Conservation (phyloP, 768 basidiomycete genomes). For the Podaxis sp. region DNA sequence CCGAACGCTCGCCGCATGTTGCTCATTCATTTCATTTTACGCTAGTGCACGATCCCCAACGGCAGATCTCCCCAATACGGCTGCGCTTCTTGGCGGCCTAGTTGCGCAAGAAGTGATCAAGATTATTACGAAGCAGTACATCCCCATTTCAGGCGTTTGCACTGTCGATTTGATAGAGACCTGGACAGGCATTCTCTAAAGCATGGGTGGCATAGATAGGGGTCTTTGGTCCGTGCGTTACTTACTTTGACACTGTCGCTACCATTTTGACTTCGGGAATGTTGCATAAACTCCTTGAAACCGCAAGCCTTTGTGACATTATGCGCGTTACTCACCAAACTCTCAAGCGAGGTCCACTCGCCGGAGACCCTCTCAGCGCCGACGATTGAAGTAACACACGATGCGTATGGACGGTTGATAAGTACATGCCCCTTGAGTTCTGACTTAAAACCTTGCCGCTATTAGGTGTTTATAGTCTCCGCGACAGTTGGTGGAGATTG, state of each 20-base stretch:
- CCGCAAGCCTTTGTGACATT: neutral
- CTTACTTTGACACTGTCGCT: neutral
- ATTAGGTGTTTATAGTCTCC: neutral
- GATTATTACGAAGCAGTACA: conserved; percentile 93
- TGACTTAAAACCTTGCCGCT: neutral
- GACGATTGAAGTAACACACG: neutral
- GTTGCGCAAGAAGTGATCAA: conserved; percentile 98
- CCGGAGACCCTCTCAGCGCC: neutral
- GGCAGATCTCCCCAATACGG: conserved; percentile 89
- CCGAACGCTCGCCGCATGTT: conserved; percentile 3
- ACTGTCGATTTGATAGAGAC: conserved; percentile 82
- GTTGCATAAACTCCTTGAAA: neutral
- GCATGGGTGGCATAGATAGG: neutral
- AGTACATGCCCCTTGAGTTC: neutral
- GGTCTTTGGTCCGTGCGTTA: neutral
- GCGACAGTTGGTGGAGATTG: neutral
- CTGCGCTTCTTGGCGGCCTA: conserved; percentile 90
- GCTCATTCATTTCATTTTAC: conserved; percentile 14
- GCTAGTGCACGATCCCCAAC: conserved; percentile 73
- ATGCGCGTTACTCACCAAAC: neutral
- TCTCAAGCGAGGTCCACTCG: neutral
- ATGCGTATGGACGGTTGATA: neutral
- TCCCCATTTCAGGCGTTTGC: conserved; percentile 84
- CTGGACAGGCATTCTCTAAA: conserved; percentile 60
- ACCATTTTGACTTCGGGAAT: neutral